Conservation (phyloP, 345 rosid species). For the Mercurialis annua region DNA sequence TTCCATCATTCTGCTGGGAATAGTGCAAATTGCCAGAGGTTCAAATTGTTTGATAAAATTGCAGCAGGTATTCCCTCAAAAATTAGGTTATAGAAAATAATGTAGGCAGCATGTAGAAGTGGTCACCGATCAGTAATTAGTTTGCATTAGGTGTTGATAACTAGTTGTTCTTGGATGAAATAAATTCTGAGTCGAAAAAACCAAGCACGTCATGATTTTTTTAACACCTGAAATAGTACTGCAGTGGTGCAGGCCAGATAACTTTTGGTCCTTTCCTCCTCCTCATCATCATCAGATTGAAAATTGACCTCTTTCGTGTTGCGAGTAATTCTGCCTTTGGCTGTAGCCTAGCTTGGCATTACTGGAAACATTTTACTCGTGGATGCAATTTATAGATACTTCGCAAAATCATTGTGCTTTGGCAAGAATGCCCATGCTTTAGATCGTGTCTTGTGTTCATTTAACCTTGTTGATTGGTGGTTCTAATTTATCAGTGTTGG, state of each 20-base stretch:
- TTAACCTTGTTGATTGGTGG: neutral
- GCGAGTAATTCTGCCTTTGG: neutral
- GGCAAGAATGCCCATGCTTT: neutral
- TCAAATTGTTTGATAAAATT: conserved; percentile 58
- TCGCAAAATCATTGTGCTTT: conserved; percentile 2
- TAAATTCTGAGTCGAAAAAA: neutral
- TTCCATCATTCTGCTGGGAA: conserved; percentile 66
- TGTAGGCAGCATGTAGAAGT: no score
- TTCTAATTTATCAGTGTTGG: neutral
- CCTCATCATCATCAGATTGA: neutral
- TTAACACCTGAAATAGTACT: neutral
- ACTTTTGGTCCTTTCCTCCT: neutral
- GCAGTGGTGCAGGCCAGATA: neutral
- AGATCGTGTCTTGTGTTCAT: neutral
- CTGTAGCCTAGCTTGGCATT: neutral
- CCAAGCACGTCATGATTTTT: neutral
- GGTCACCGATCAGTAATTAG: no score
- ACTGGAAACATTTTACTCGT: neutral
- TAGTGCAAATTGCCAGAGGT: conserved; percentile 51
- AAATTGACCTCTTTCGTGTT: neutral
- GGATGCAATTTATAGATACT: neutral
- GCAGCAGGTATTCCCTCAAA: conserved; percentile 55
- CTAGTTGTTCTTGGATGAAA: neutral
- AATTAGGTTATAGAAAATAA: no score
- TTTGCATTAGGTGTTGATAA: no score